Percentiles rank a stretch among this genome's conserved stretches.
phyloP scores from a whole-genome alignment of 1,284 basidiomycete genomes.

The Pisolithus thermaeus region DNA sequence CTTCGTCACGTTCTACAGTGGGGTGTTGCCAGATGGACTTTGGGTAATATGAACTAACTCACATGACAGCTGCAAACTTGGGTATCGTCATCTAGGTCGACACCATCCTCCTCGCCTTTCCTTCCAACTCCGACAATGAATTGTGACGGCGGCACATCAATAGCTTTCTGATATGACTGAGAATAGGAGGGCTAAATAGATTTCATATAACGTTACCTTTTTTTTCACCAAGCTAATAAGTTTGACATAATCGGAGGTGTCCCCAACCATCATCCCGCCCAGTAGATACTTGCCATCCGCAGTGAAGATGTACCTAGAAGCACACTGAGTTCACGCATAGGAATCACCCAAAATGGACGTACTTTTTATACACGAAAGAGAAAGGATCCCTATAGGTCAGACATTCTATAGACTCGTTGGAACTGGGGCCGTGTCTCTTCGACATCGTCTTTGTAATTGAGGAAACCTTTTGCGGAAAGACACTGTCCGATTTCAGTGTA shows the following conservation, averaged over 20 bases:
- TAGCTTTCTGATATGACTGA: constrained; percentile 40
- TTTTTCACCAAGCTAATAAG: constrained; percentile 69
- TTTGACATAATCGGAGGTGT: constrained; percentile 67
- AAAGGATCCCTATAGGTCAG: constrained; percentile 74
- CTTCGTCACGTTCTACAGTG: constrained; percentile 56
- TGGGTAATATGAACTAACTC: constrained; percentile 7
- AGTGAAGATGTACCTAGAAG: constrained; percentile 58
- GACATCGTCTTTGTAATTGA: neutral
- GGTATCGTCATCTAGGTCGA: constrained; percentile 66
- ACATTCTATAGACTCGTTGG: constrained; percentile 51
- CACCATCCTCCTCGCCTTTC: constrained; percentile 52
- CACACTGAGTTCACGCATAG: neutral
- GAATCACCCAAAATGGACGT: constrained; percentile 5
- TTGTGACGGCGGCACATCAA: constrained; percentile 61
- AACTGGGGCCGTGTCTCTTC: constrained; percentile 23
- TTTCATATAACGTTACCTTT: constrained; percentile 36
- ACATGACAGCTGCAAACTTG: constrained; percentile 68
- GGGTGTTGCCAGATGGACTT: neutral
- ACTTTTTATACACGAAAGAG: constrained; percentile 67
- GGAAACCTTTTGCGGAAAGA: neutral
- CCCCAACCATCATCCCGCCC: constrained; percentile 81
- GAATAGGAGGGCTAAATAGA: neutral
- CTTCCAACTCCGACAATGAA: constrained; percentile 58
- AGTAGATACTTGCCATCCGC: constrained; percentile 68
- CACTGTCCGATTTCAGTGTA: neutral